Evolutionary conservation across 1,284 basidiomycete species (phyloP).

Genomic region (Melampsora americana): DNA sequence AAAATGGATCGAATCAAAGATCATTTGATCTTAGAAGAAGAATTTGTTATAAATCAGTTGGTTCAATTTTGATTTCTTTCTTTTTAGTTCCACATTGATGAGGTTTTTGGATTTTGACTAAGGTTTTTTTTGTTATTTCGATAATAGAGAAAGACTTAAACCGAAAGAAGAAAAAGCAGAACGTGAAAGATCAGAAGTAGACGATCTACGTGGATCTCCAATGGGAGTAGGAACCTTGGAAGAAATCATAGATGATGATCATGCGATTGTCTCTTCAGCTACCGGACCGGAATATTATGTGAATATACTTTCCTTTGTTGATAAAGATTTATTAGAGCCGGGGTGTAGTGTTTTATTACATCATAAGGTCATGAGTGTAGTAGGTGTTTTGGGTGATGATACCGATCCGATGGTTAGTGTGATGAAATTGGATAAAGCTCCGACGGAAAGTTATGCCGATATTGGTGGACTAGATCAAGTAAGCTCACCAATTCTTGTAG

Average conservation of each 20-base stretch:
- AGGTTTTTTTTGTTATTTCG: too few relatives aligned
- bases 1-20: constrained; percentile 98
- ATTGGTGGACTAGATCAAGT: constrained; percentile 94
- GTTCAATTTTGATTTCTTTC: too few relatives aligned
- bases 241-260: constrained; percentile 99
- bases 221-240: constrained; percentile 97
- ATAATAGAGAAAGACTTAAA: constrained; percentile 49
- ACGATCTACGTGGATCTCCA: constrained; percentile 88
- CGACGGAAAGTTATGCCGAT: constrained; percentile 97
- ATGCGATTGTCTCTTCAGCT: constrained; percentile 92
- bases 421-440: constrained; percentile 66
- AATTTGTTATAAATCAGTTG: constrained; percentile 44
- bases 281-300: constrained; percentile 98
- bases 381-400: constrained; percentile 94
- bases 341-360: constrained; percentile 93
- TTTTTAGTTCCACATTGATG: constrained; percentile 81
- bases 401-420: constrained; percentile 96
- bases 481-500: constrained; percentile 66
- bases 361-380: constrained; percentile 91
- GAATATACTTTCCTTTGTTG: constrained; percentile 96
- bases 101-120: too few relatives aligned
- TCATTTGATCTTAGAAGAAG: constrained; percentile 89
- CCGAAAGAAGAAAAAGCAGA: constrained; percentile 86
- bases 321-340: constrained; percentile 96
- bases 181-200: constrained; percentile 88